These are phyloP conservation scores for Scortechinia acanthostroma DNA, from an alignment of 2,329 filamentous ascomycete genomes.

Conservation along the genomic window DNA sequence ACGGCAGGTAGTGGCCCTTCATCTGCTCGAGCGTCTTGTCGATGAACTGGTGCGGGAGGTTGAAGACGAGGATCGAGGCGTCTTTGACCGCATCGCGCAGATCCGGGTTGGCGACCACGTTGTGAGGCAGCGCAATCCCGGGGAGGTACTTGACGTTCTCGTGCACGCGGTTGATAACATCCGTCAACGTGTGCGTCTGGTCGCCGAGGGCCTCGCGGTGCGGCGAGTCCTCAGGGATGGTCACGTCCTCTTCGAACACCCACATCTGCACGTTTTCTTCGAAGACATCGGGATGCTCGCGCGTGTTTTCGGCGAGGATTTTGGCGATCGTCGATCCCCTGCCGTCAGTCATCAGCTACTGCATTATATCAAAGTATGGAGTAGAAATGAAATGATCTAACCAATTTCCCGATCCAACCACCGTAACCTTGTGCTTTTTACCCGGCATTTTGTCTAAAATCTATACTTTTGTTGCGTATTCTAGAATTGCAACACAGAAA, in stretches of 20 bases:
- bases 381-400: slow-evolving; percentile 24
- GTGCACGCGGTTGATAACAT: slow-evolving; percentile 83
- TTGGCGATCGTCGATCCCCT: slow-evolving; percentile 97
- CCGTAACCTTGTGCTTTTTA: slow-evolving; percentile 84
- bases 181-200: slow-evolving; percentile 77
- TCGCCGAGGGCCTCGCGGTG: slow-evolving; percentile 60
- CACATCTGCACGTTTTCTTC: slow-evolving; percentile 93
- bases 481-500: too few species aligned
- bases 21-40: slow-evolving; percentile 76
- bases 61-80: slow-evolving; percentile 88
- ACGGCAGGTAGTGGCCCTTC: slow-evolving; percentile 82
- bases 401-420: slow-evolving; percentile 96
- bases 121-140: slow-evolving; percentile 73
- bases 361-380: slow-evolving; percentile 2
- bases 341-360: slow-evolving; percentile 6
- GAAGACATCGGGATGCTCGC: slow-evolving; percentile 71
- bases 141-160: slow-evolving; percentile 98
- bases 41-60: slow-evolving; percentile 94
- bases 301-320: slow-evolving; percentile 88
- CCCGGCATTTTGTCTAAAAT: too few species aligned
- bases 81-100: slow-evolving; percentile 73
- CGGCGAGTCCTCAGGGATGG: slow-evolving; percentile 63
- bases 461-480: too few species aligned
- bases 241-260: slow-evolving; percentile 91
- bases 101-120: slow-evolving; percentile 78